A percentile compares a stretch with the other conserved stretches of the same genome.
These are phyloP conservation scores for Yamadazyma philogaea DNA, from an alignment of 805 yeast genomes.

Conservation along the genomic window DNA sequence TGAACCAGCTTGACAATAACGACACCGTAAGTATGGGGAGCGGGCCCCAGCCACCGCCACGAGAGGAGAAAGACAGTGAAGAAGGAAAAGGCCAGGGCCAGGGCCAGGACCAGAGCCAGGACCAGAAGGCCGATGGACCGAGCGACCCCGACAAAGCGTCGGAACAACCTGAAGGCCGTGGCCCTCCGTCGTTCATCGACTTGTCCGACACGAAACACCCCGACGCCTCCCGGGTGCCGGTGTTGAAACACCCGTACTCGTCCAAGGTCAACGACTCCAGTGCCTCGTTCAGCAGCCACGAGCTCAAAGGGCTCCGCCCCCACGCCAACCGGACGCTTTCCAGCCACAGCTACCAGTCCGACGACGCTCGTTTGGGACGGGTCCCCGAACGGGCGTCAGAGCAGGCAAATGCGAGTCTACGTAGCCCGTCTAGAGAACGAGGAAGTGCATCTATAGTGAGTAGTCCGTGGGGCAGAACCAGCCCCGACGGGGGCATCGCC, in stretches of 20 bases:
- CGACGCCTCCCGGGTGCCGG: background rate
- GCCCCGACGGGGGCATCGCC: background rate
- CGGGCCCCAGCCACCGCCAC: background rate
- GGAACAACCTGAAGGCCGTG: no score
- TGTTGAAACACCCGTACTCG: conserved; percentile 3
- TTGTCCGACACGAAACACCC: background rate
- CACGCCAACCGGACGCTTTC: conserved; percentile 13
- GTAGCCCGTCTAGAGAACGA: background rate
- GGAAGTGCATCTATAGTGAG: background rate
- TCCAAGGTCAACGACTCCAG: conserved; percentile 7
- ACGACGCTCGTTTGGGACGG: background rate
- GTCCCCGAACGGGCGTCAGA: background rate
- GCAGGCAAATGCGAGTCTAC: background rate
- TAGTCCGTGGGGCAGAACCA: background rate
- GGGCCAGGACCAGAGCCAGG: background rate
- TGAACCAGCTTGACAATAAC: conserved; percentile 6
- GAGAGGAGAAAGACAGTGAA: background rate
- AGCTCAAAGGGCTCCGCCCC: conserved; percentile 13
- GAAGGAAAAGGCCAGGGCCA: background rate
- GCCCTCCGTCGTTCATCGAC: background rate
- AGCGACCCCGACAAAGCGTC: background rate
- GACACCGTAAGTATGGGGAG: background rate
- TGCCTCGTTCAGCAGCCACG: conserved; percentile 3
- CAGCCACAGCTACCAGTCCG: conserved; percentile 9
- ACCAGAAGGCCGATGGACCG: background rate